These are phyloP conservation scores for Nannochloropsis gaditana DNA, from an alignment of 108 stramenopile genomes.

Conservation along the genomic window DNA sequence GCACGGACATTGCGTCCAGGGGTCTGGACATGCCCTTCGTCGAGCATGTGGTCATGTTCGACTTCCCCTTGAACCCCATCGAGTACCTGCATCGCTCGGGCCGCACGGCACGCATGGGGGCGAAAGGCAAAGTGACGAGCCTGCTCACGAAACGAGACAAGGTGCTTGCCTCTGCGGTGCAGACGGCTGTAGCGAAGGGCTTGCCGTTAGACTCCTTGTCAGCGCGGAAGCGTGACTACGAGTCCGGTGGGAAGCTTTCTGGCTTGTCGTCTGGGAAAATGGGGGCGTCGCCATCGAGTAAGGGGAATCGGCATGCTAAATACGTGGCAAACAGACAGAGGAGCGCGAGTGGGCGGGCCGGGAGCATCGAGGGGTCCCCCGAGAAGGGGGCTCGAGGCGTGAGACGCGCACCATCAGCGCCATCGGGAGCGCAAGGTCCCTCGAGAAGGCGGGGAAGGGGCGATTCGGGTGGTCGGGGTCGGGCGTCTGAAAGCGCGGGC, in stretches of 20 bases:
- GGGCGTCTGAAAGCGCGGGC: not conserved
- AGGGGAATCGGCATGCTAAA: not conserved
- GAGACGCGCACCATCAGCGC: not conserved
- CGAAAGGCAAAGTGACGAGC: conserved; percentile 38
- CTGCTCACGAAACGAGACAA: conserved; percentile 47
- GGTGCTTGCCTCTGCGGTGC: conserved; percentile 44
- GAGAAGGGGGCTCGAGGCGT: not conserved
- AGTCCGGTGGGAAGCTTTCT: conserved; percentile 29
- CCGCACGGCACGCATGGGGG: conserved; percentile 48
- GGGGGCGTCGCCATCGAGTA: not conserved
- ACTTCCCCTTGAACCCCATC: conserved; percentile 78
- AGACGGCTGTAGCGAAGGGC: conserved; percentile 43
- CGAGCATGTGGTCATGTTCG: conserved; percentile 81
- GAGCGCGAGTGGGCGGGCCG: not conserved
- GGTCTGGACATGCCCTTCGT: conserved; percentile 81
- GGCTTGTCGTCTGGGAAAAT: not conserved
- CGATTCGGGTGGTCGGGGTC: not conserved
- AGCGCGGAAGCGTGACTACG: conserved; percentile 45
- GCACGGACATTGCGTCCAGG: conserved; percentile 77
- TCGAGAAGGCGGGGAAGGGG: not conserved
- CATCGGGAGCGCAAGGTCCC: not conserved
- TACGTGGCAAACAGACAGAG: conserved; percentile 14
- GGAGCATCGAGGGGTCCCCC: not conserved
- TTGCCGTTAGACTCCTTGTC: conserved; percentile 45
- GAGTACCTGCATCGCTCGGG: conserved; percentile 74